Evolutionary conservation across 2,329 filamentous ascomycete genomes (phyloP), one percentile per base, ranked within the genome.

Genomic region (Aspergillus pseudotamarii): DNA sequence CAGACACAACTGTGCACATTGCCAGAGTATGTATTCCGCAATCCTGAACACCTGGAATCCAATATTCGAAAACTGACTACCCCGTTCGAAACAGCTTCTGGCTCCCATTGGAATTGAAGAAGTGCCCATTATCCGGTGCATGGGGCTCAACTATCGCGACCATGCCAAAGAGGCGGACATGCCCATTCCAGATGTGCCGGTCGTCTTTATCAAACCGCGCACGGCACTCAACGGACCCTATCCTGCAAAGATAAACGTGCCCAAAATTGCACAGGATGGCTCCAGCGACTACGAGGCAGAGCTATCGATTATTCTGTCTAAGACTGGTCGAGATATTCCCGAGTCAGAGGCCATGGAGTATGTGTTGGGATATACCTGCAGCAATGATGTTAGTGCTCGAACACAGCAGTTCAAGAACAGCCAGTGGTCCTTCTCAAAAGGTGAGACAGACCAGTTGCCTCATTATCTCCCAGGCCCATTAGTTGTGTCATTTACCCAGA

Each of bases 111-210:
- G 30, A 21, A 43, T 45, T 9, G 50, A 55, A 26, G 26, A 26
- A 8, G 34, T 72, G 45, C 72, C 67, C 76, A 76, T 78, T 23
- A 80, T 83, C 56, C 78, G 81, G 41, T 83, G 81, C 67, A 71
- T 83, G 54, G 81, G 81, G 8, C 75, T 83, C 58, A 84, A 83
- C 71, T 82, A 82, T 68, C 71, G 70, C 41, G 74, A 81, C 66
- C 79, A 81, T 60, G 79, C 78, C 6, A 63, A 67, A 19, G 79
- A 81, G 68, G 75, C 75, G 57, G 75, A 73, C 53, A 72, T 79
- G 71, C 66, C 75, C 2, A 69, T 80, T 26, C 78, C 79, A 0
- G 58, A 57, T 14, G 65, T 69, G 4, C 78, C 77, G 0, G 73
- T 78, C 3, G 66, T 81, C 4, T 80, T 81, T 66, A 71, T 77